Base-by-base conservation (phyloP, 495 filamentous ascomycete genomes). In the Penicillium flavigenum region DNA sequence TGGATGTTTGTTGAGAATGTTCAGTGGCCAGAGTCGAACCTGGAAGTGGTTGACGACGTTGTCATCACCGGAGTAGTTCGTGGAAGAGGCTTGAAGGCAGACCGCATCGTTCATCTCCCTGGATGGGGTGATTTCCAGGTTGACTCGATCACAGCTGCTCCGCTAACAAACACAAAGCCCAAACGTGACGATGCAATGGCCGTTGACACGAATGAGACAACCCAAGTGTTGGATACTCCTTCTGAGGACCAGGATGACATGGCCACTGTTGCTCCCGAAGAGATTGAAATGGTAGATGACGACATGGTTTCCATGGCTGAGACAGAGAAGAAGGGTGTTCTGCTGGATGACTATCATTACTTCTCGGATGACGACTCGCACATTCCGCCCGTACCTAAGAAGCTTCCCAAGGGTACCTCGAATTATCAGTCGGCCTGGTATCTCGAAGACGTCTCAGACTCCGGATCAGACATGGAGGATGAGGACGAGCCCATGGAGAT, bases 41-140 rank as follows among this genome's bases (percentile, higher is more conserved):
- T 66, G 5, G 71, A 75, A 38, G 69, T 69, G 16, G 72, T 75
- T 26, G 76, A 76, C 34, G 78, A 84, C 47, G 86, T 90, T 12
- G 73, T 91, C 19, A 54, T 98, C n/a, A 93, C 90, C 2, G 94
- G 95, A 59, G 83, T 94, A 6, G 83, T 97, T 34, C 83, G 94
- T 62, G 94, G 94, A 19, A 89, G 85, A 68, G 87, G 89, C 17
- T 67, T 98, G 53, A 97, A 96, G 63, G 86, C 91, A 4, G 90
- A 98, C 70, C 81, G 95, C 51, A 78, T 98, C 29, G 85, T 96
- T 2, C 92, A 98, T 57, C 80, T 98, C 31, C 92, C 90, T 19
- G 92, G 96, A 54, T 96, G 91, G 88, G 95, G 94, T 22, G 89
- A 92, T 61, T 98, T 93, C 68, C 93, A 97, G 76, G 86, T 98